A percentile compares a stretch with the other conserved stretches of the same genome.
These are phyloP conservation scores for Neonectria hederae DNA, from an alignment of 2,329 filamentous ascomycete species.

Conservation along the genomic window DNA sequence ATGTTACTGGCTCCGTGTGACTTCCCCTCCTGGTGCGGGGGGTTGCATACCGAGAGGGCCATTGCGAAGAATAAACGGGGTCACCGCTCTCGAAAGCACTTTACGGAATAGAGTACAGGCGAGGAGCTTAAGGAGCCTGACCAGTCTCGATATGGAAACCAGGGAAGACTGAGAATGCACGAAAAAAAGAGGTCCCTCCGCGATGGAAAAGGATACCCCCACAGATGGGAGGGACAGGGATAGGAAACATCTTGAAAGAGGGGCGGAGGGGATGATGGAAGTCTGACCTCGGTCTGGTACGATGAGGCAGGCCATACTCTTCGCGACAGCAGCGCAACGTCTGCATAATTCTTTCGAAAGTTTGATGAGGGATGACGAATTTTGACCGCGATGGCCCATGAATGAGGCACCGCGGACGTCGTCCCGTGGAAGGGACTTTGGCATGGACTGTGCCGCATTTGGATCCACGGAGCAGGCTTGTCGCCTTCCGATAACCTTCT, in stretches of 20 bases:
- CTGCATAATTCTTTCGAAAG: constrained; percentile 45
- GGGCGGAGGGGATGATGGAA: constrained; percentile 34
- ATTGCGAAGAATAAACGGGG: constrained; percentile 32
- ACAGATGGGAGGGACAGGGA: constrained; percentile 33
- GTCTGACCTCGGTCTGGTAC: constrained; percentile 43
- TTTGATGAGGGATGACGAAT: constrained; percentile 32
- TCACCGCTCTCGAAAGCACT: constrained; percentile 36
- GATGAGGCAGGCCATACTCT: constrained; percentile 43
- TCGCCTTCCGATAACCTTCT: constrained; percentile 33
- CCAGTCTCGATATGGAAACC: constrained; percentile 42
- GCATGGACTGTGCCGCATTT: constrained; percentile 35
- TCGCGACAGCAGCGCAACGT: constrained; percentile 39
- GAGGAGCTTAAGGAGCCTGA: constrained; percentile 35
- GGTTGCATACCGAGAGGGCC: constrained; percentile 30
- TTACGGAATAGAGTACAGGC: constrained; percentile 42
- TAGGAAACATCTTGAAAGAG: constrained; percentile 26
- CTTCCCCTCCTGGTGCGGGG: constrained; percentile 34
- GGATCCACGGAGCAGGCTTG: constrained; percentile 36
- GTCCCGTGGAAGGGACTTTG: constrained; percentile 37
- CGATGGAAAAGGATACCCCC: constrained; percentile 41
- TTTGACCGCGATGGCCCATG: constrained; percentile 21
- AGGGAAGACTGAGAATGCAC: constrained; percentile 48
- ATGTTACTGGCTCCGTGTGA: constrained; percentile 37
- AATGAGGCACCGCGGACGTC: constrained; percentile 25
- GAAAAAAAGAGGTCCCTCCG: constrained; percentile 37